These are phyloP conservation scores for Lentinula lateritia DNA, from an alignment of 768 basidiomycete species.

Conservation along the genomic window DNA sequence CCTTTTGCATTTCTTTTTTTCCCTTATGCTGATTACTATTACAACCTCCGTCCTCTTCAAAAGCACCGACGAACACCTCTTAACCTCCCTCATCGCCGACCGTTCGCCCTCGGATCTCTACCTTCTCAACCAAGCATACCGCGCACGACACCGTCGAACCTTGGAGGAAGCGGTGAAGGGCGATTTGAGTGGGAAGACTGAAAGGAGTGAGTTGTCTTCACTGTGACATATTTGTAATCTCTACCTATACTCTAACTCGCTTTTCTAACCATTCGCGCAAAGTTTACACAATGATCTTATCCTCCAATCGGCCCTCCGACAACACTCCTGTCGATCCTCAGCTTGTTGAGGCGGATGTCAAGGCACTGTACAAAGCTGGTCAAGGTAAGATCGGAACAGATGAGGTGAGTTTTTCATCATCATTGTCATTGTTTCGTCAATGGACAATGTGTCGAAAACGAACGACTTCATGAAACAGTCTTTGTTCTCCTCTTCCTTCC, in stretches of 20 bases:
- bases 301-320: conserved; percentile 25
- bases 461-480: too few relatives aligned
- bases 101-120: conserved; percentile 6
- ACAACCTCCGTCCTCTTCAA: background rate
- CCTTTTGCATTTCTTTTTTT: background rate
- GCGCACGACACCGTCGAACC: background rate
- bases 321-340: conserved; percentile 22
- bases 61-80: conserved; percentile 1
- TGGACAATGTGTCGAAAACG: too few relatives aligned
- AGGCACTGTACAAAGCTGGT: conserved; percentile 25
- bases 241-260: background rate
- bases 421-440: background rate
- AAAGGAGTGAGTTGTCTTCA: conserved; percentile 3
- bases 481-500: too few relatives aligned
- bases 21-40: too few relatives aligned
- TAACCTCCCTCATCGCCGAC: conserved; percentile 10
- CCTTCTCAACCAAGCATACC: background rate
- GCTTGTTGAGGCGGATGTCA: conserved; percentile 26
- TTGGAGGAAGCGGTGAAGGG: conserved; percentile 6
- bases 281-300: conserved; percentile 29
- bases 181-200: conserved; percentile 9
- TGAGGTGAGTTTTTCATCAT: conserved; percentile 8
- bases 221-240: background rate
- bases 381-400: conserved; percentile 28
- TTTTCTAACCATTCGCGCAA: background rate